Conservation (phyloP, 257 asterid species). For the Solanum dulcamara region DNA sequence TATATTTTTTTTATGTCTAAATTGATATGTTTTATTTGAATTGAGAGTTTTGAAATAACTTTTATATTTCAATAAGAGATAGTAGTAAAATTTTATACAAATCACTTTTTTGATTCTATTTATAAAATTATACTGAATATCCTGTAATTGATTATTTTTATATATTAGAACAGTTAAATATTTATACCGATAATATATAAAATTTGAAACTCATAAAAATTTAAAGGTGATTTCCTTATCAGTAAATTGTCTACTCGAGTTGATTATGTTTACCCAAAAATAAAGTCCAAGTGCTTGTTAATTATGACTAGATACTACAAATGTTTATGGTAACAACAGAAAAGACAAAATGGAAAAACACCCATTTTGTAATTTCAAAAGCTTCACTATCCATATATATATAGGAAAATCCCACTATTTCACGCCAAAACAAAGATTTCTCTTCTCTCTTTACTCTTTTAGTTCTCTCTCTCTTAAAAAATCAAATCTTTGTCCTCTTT, state of each 20-base stretch:
- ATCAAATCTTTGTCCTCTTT: neutral
- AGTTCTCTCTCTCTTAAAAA: neutral
- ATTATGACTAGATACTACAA: neutral
- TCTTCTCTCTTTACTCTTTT: neutral
- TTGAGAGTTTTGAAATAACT: too few relatives aligned
- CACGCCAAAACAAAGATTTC: neutral
- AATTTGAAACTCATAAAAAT: neutral
- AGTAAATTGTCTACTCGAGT: neutral
- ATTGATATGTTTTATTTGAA: too few relatives aligned
- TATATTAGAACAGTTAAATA: neutral
- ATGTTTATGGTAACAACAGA: neutral
- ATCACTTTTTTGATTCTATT: too few relatives aligned
- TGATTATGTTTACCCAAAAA: neutral
- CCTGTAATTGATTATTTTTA: neutral
- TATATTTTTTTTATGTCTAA: too few relatives aligned
- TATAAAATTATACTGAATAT: neutral
- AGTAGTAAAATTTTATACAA: too few relatives aligned
- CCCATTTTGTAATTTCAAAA: neutral
- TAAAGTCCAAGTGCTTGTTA: neutral
- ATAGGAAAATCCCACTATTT: neutral
- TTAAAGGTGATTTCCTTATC: neutral
- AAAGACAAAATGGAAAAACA: neutral
- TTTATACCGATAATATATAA: too few relatives aligned
- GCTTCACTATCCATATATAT: neutral
- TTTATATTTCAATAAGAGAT: too few relatives aligned